Percentiles rank a stretch among this genome's conserved stretches.
phyloP scores from a whole-genome alignment of 2,329 filamentous ascomycete species.

The Macrophomina pseudophaseolina region DNA sequence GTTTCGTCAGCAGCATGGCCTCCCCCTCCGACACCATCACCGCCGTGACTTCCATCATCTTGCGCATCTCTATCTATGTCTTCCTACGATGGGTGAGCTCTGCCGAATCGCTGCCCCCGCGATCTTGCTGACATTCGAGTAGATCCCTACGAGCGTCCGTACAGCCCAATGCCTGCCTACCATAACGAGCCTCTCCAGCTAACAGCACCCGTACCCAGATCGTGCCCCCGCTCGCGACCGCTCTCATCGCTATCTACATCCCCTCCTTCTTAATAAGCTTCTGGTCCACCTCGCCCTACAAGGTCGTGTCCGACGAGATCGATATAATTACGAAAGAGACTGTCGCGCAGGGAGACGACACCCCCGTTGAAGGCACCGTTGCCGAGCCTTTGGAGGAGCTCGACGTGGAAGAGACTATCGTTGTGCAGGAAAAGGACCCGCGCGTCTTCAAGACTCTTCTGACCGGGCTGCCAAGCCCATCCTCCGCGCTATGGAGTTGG shows the following conservation, averaged over 20 bases:
- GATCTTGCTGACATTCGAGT: constrained; percentile 13
- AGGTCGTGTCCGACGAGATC: constrained; percentile 64
- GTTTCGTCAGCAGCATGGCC: constrained; percentile 36
- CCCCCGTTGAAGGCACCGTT: constrained; percentile 46
- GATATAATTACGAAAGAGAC: constrained; percentile 53
- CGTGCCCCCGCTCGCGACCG: constrained; percentile 57
- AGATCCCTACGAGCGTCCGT: constrained; percentile 30
- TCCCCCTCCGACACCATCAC: constrained; percentile 43
- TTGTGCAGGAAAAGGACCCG: constrained; percentile 62
- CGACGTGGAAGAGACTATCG: constrained; percentile 66
- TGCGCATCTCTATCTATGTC: constrained; percentile 59
- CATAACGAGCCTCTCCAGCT: constrained; percentile 28
- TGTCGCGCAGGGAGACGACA: constrained; percentile 38
- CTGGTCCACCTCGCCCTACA: constrained; percentile 61
- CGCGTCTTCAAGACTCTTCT: constrained; percentile 70
- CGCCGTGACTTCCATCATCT: constrained; percentile 53
- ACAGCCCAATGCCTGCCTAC: constrained; percentile 3
- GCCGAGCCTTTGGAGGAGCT: constrained; percentile 51
- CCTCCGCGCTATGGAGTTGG: constrained; percentile 68
- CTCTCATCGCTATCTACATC: constrained; percentile 69
- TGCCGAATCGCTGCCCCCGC: constrained; percentile 11
- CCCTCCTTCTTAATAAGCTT: constrained; percentile 67
- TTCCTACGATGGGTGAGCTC: constrained; percentile 66
- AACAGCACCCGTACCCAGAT: constrained; percentile 33
- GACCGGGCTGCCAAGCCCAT: constrained; percentile 75